phyloP scores from a whole-genome alignment of 768 basidiomycete species.

The Collybia sp. region DNA sequence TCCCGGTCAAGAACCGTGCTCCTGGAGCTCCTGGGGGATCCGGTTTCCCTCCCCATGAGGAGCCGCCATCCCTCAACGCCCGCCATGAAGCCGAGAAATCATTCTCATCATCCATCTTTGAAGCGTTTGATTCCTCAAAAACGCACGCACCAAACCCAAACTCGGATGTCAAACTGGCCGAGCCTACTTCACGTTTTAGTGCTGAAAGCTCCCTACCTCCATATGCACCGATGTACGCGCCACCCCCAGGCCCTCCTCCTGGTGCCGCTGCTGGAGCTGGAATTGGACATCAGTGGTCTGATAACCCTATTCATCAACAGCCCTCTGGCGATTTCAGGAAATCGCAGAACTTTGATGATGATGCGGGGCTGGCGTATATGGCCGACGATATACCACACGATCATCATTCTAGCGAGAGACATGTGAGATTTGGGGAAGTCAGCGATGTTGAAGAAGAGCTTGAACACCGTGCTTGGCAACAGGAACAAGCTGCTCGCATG shows the following conservation, averaged over 20 bases:
- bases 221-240: constrained; percentile 19
- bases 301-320: constrained; percentile 15
- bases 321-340: constrained; percentile 7
- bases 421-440: constrained; percentile 41
- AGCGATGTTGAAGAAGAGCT: constrained; percentile 33
- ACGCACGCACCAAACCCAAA: constrained; percentile 5
- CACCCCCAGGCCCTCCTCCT: constrained; percentile 35
- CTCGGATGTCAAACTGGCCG: not conserved
- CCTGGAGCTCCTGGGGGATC: constrained; percentile 14
- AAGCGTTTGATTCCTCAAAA: constrained; percentile 20
- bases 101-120: constrained; percentile 31
- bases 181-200: not conserved
- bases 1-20: constrained; percentile 45
- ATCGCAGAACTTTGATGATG: constrained; percentile 20
- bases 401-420: constrained; percentile 14
- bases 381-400: constrained; percentile 17
- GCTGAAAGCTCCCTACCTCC: constrained; percentile 8
- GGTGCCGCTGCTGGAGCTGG: constrained; percentile 25
- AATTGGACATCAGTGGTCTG: not conserved
- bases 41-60: constrained; percentile 20
- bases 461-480: constrained; percentile 15
- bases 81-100: constrained; percentile 22
- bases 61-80: constrained; percentile 17
- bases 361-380: constrained; percentile 36
- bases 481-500: not conserved